A percentile compares a stretch with the other conserved stretches of the same genome.
Conservation (phyloP, 2,329 filamentous ascomycete genomes). For the Triangularia verruculosa region DNA sequence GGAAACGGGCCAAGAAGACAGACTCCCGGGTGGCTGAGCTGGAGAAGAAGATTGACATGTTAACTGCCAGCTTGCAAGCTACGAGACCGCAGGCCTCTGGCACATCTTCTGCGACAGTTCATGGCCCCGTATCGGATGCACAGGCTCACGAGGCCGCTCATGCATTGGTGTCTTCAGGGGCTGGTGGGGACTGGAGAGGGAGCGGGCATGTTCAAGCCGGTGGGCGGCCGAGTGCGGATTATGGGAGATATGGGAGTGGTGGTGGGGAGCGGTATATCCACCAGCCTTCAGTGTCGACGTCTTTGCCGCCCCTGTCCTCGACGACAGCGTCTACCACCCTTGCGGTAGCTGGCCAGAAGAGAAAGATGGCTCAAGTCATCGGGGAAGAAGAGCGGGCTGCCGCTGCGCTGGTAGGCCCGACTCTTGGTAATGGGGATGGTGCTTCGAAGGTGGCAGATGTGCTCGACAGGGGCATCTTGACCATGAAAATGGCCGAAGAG, state of each 20-base stretch:
- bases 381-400: constrained; percentile 6
- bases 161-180: background rate
- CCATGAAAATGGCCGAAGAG: constrained; percentile 50
- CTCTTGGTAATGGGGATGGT: constrained; percentile 26
- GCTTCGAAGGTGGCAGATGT: constrained; percentile 41
- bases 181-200: background rate
- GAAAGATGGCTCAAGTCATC: constrained; percentile 33
- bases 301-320: constrained; percentile 24
- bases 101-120: background rate
- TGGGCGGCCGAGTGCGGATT: background rate
- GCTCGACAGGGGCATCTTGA: constrained; percentile 59
- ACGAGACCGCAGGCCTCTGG: constrained; percentile 27
- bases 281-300: constrained; percentile 7
- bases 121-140: background rate
- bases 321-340: background rate
- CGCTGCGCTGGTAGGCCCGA: constrained; percentile 14
- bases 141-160: background rate
- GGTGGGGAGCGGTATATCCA: background rate
- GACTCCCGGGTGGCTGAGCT: constrained; percentile 86
- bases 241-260: background rate
- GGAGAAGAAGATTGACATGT: constrained; percentile 86
- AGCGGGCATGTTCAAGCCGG: background rate
- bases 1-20: constrained; percentile 88
- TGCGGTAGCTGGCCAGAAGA: constrained; percentile 39
- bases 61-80: constrained; percentile 76